Evolutionary conservation across 1,139 yeast species (phyloP), one percentile per base, ranked within the genome.

Genomic region (Candida neerlandica): DNA sequence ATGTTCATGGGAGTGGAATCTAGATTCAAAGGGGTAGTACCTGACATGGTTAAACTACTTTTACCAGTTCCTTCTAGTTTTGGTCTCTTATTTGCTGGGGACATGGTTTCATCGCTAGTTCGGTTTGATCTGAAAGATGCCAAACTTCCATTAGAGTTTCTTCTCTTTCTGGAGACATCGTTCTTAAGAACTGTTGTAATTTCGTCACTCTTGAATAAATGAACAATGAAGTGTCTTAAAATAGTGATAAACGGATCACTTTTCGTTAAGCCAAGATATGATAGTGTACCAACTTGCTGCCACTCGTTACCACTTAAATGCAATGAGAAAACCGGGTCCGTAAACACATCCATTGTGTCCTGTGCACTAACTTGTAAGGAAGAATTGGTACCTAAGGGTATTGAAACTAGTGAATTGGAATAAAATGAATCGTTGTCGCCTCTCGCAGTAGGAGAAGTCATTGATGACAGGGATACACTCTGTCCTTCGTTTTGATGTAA

Each of bases 201-300:
- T 47, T 67, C 73, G 7, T 78, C 80, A 5, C 70, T 60, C 47
- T 63, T 61, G 49, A 75, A 65, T 10, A 75, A 58, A 23, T 65
- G 60, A 5, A 73, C 61, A 2, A 74, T 70, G 57, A 67, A 75
- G 43, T 68, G 66, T 35, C 81, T 62, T 40, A 75, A 61, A 40
- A 74, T 64, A 46, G 70, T 70, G 34, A 73, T 66, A 53, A 70
- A 76, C 5, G 75, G 71, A 53, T 76, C 81, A 51, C 73, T 64
- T 51, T 75, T 76, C 4, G 77, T 70, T 40, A 75, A 58, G 0
- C 80, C 80, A 41, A 74, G 65, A 50, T 73, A 75, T 2, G 78
- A 71, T 26, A 75, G 54, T n/a, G 67, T 62, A 1, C 81, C 81
- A 48, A 74, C 78, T 41, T 66, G 70, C 51, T 74, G 78, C 69